Conservation (phyloP, 1,139 yeast species). For the Candida tetrigidarum region DNA sequence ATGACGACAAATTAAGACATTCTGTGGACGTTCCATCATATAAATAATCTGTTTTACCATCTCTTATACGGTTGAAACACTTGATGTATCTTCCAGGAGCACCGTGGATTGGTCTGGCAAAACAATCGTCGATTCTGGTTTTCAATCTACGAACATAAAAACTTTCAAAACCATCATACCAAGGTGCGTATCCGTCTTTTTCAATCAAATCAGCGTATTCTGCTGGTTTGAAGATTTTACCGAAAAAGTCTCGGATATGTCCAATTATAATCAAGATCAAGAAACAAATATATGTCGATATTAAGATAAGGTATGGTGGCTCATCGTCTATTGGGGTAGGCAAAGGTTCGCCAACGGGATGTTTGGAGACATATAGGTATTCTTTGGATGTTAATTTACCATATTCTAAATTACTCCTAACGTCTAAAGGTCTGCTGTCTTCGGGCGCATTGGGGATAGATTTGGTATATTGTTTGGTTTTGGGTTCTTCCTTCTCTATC, state of each 20-base stretch:
- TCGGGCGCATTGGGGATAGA: slow-evolving; percentile 54
- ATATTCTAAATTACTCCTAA: slow-evolving; percentile 64
- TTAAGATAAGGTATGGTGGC: slow-evolving; percentile 80
- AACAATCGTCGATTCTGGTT: slow-evolving; percentile 90
- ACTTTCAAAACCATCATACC: slow-evolving; percentile 92
- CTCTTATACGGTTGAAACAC: slow-evolving; percentile 75
- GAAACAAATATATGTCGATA: slow-evolving; percentile 85
- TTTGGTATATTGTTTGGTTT: slow-evolving; percentile 14
- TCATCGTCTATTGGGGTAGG: slow-evolving; percentile 74
- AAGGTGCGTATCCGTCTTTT: slow-evolving; percentile 92
- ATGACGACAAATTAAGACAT: slow-evolving; percentile 86
- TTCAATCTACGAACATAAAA: slow-evolving; percentile 93
- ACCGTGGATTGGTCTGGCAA: slow-evolving; percentile 93
- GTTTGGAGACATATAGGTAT: slow-evolving; percentile 57
- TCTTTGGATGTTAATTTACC: slow-evolving; percentile 64
- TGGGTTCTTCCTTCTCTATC: background rate
- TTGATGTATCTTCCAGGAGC: slow-evolving; percentile 94
- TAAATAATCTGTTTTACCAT: slow-evolving; percentile 62
- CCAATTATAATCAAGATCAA: slow-evolving; percentile 85
- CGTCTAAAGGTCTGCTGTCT: slow-evolving; percentile 50
- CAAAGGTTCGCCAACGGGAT: slow-evolving; percentile 56
- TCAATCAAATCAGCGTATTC: slow-evolving; percentile 71
- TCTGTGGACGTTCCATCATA: slow-evolving; percentile 77
- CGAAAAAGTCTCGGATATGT: slow-evolving; percentile 87
- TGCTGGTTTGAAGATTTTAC: slow-evolving; percentile 69